These are phyloP conservation scores for Colletotrichum theobromicola DNA, from an alignment of 2,329 filamentous ascomycete species.

Conservation along the genomic window DNA sequence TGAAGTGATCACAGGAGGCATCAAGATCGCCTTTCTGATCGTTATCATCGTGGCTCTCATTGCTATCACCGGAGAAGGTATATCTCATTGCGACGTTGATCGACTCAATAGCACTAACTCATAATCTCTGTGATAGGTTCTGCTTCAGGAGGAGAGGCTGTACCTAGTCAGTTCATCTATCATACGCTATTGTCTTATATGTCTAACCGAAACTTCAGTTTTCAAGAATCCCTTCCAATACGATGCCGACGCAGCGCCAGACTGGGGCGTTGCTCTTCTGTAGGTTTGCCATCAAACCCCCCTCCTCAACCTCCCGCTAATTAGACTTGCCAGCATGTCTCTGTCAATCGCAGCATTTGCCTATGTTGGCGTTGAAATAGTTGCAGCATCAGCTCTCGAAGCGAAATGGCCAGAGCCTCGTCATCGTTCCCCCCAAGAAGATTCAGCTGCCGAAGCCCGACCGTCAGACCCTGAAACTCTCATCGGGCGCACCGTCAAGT, in stretches of 20 bases:
- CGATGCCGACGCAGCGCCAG: conserved; percentile 25
- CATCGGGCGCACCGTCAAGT: conserved; percentile 29
- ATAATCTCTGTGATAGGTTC: background rate
- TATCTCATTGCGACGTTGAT: background rate
- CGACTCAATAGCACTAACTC: background rate
- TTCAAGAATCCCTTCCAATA: background rate
- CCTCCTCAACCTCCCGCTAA: background rate
- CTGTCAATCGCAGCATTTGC: conserved; percentile 35
- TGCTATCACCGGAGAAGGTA: background rate
- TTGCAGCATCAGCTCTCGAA: conserved; percentile 35
- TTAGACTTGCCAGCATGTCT: conserved; percentile 25
- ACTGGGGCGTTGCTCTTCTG: conserved; percentile 29
- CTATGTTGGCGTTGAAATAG: conserved; percentile 37
- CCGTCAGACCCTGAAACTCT: conserved; percentile 10
- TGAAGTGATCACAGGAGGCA: conserved; percentile 27
- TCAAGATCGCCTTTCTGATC: conserved; percentile 29
- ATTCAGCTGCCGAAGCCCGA: background rate
- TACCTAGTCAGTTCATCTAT: background rate
- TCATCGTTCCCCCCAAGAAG: background rate
- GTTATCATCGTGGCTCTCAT: conserved; percentile 25
- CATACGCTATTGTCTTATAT: background rate
- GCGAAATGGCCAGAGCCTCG: conserved; percentile 27
- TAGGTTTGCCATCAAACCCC: conserved; percentile 7
- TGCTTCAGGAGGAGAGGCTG: background rate
- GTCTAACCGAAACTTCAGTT: background rate